Conservation (phyloP, 140 eudicot genomes). For the Ambrosia hybrid region DNA sequence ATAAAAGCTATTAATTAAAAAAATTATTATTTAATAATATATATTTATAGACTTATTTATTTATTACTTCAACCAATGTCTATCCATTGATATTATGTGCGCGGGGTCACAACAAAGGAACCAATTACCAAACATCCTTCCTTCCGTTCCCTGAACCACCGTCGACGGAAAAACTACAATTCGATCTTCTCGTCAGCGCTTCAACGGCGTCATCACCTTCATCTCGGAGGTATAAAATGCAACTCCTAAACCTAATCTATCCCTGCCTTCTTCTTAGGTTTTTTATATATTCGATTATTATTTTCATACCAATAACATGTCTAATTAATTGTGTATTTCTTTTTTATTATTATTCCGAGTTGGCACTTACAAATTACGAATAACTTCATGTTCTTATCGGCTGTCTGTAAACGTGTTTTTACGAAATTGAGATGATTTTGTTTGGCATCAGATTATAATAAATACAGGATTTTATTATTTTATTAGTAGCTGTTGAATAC, state of each 20-base stretch:
- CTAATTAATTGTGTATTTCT: no score
- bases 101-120: no score
- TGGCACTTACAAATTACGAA: not conserved
- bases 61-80: no score
- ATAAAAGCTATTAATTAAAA: no score
- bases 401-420: not conserved
- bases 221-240: conserved; percentile 4
- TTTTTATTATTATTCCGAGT: not conserved
- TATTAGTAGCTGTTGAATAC: not conserved
- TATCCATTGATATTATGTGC: no score
- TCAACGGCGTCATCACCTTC: not conserved
- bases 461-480: not conserved
- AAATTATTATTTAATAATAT: no score
- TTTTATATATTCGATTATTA: not conserved
- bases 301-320: no score
- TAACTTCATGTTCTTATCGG: not conserved
- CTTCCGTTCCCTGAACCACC: not conserved
- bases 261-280: conserved; percentile 13
- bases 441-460: not conserved
- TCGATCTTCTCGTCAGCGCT: not conserved
- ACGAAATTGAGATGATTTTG: not conserved
- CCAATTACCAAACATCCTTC: conserved; percentile 6
- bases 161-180: not conserved
- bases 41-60: no score
- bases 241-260: conserved; percentile 8